These are phyloP conservation scores for Sabuloglossum arenarium DNA, from an alignment of 495 filamentous ascomycete species.

Conservation along the genomic window DNA sequence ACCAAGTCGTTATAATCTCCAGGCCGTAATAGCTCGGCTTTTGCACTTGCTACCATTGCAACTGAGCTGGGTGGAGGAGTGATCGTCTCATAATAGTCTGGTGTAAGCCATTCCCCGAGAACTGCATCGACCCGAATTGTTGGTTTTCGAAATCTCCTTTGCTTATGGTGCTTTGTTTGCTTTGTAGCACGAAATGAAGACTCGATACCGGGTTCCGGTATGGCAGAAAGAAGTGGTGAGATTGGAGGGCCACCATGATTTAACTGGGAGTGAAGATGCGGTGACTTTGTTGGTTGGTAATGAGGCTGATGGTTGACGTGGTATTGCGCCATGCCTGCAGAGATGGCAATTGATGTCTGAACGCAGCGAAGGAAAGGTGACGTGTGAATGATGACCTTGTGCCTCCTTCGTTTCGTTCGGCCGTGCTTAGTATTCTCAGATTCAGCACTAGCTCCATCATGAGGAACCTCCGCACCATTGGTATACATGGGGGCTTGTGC, in stretches of 20 bases:
- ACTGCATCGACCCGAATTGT: slow-evolving; percentile 72
- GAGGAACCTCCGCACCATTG: background rate
- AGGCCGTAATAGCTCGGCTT: slow-evolving; percentile 57
- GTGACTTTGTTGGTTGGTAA: background rate
- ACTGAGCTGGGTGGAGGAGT: slow-evolving; percentile 70
- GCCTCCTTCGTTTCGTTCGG: slow-evolving; percentile 30
- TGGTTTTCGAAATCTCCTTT: slow-evolving; percentile 19
- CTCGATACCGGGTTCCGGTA: background rate
- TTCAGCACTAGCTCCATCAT: background rate
- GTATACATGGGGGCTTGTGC: background rate
- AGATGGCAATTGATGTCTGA: slow-evolving; percentile 79
- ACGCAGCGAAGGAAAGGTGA: slow-evolving; percentile 86
- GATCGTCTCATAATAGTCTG: slow-evolving; percentile 81
- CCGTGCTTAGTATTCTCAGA: background rate
- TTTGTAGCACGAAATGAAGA: background rate
- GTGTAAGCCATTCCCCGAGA: slow-evolving; percentile 86
- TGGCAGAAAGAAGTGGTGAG: background rate
- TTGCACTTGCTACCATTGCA: slow-evolving; percentile 71
- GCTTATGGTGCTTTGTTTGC: background rate
- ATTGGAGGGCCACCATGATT: background rate
- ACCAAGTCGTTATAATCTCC: slow-evolving; percentile 35
- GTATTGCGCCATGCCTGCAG: slow-evolving; percentile 61
- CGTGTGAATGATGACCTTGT: slow-evolving; percentile 69
- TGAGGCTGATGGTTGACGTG: background rate
- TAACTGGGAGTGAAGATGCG: background rate